Conservation (phyloP, 176 grass and related monocot species). For the Cenchrus purpureus region DNA sequence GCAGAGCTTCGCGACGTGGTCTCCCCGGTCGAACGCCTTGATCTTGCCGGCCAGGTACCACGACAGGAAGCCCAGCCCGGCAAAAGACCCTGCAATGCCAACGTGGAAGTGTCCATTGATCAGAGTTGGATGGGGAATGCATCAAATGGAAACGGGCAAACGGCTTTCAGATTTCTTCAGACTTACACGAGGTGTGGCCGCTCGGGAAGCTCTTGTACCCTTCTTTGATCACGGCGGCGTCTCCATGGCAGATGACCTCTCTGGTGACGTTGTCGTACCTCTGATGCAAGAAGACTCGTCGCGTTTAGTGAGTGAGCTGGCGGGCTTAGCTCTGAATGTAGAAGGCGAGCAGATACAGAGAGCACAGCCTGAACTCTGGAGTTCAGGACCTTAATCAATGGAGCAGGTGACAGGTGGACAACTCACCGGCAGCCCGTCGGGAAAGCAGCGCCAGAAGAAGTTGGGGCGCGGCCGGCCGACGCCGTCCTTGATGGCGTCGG, state of each 20-base stretch:
- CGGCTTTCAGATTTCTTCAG: too few relatives aligned
- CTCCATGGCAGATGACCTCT: constrained; percentile 9
- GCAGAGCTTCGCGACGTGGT: constrained; percentile 50
- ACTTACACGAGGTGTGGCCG: constrained; percentile 17
- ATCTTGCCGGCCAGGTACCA: constrained; percentile 56
- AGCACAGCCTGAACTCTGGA: too few relatives aligned
- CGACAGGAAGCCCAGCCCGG: constrained; percentile 47
- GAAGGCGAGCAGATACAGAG: neutral
- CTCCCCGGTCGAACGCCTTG: constrained; percentile 39
- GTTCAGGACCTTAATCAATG: neutral
- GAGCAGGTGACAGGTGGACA: neutral
- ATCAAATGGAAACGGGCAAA: neutral
- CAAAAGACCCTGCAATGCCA: constrained; percentile 34
- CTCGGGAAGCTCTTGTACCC: constrained; percentile 36
- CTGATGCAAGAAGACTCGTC: neutral
- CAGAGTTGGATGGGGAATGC: neutral
- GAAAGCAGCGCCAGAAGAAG: constrained; percentile 33
- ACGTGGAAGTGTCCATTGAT: neutral
- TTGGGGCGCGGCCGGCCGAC: constrained; percentile 27
- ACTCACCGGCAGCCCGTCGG: constrained; percentile 10
- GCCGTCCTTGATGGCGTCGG: constrained; percentile 31
- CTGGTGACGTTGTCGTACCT: constrained; percentile 3
- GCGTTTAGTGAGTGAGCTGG: neutral
- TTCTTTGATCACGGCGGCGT: constrained; percentile 12
- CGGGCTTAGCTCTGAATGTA: neutral